A percentile compares a stretch with the other conserved stretches of the same genome.
These are phyloP conservation scores for Moesziomyces sp. DNA, from an alignment of 1,284 basidiomycete genomes.

Conservation along the genomic window DNA sequence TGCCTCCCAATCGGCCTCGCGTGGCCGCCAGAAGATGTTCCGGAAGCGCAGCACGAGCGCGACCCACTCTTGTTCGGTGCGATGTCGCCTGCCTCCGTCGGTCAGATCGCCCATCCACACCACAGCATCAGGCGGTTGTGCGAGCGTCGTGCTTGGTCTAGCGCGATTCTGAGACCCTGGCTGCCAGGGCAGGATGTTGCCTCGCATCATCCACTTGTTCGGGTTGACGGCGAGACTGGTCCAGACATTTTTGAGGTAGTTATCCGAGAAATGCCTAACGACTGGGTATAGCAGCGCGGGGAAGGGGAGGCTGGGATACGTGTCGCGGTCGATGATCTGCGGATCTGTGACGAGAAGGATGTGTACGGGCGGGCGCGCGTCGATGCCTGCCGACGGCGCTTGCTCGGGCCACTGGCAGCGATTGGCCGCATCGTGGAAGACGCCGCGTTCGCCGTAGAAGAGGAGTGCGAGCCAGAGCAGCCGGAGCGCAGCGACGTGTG, in stretches of 20 bases:
- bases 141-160: constrained; percentile 3
- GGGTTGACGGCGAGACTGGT: constrained; percentile 32
- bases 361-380: constrained; percentile 15
- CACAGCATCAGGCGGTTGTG: constrained; percentile 39
- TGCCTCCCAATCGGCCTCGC: constrained; percentile 36
- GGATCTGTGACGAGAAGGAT: constrained; percentile 45
- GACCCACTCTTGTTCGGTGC: constrained; percentile 20
- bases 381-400: constrained; percentile 8
- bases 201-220: constrained; percentile 36
- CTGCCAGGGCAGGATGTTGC: constrained; percentile 13
- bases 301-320: constrained; percentile 33
- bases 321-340: constrained; percentile 46
- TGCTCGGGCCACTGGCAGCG: constrained; percentile 29
- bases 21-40: constrained; percentile 33
- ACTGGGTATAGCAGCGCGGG: constrained; percentile 22
- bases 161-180: constrained; percentile 3
- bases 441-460: constrained; percentile 35
- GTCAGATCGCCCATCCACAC: constrained; percentile 55
- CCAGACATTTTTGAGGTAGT: constrained; percentile 50
- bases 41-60: constrained; percentile 34
- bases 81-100: constrained; percentile 42
- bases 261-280: constrained; percentile 43
- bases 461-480: constrained; percentile 34
- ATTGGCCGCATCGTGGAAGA: constrained; percentile 39
- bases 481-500: constrained; percentile 26